Conservation (phyloP, 495 filamentous ascomycete species). For the Podospora fimiseda region DNA sequence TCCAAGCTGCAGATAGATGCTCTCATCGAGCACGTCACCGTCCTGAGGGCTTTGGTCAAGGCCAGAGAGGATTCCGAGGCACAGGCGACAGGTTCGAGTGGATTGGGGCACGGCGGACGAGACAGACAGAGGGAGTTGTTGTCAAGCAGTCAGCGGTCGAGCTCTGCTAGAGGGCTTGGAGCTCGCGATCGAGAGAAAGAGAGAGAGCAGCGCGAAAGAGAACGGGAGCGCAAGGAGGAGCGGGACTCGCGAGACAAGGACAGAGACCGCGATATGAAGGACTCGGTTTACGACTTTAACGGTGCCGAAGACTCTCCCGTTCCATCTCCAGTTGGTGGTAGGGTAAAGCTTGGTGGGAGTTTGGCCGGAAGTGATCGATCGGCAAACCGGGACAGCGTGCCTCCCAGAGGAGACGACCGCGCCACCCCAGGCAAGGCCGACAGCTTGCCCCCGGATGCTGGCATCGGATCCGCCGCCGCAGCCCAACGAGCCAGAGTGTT, state of each 20-base stretch:
- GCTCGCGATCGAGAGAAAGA: slow-evolving; percentile 20
- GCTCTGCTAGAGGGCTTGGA: slow-evolving; percentile 25
- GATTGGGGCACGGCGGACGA: slow-evolving; percentile 9
- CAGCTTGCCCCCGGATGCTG: slow-evolving; percentile 38
- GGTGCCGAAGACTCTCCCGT: slow-evolving; percentile 62
- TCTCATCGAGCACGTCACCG: slow-evolving; percentile 40
- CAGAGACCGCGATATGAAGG: slow-evolving; percentile 20
- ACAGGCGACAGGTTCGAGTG: slow-evolving; percentile 35
- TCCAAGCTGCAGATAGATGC: slow-evolving; percentile 31
- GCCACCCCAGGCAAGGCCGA: slow-evolving; percentile 42
- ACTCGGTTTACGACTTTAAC: slow-evolving; percentile 64
- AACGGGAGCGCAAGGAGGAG: slow-evolving; percentile 15
- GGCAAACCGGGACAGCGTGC: slow-evolving; percentile 36
- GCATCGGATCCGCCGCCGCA: slow-evolving; percentile 15
- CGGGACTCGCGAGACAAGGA: slow-evolving; percentile 19
- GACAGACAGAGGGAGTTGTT: slow-evolving; percentile 24
- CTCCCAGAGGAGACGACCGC: slow-evolving; percentile 36
- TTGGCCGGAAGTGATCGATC: slow-evolving; percentile 43
- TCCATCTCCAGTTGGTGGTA: slow-evolving; percentile 51
- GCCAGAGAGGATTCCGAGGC: slow-evolving; percentile 55
- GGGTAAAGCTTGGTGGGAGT: slow-evolving; percentile 46
- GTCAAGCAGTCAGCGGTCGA: slow-evolving; percentile 18
- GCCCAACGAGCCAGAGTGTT: slow-evolving; percentile 40
- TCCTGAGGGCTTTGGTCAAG: slow-evolving; percentile 39
- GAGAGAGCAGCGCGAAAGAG: slow-evolving; percentile 13